Evolutionary conservation across 257 asterid species (phyloP).

Genomic region (Solanum virginianum): DNA sequence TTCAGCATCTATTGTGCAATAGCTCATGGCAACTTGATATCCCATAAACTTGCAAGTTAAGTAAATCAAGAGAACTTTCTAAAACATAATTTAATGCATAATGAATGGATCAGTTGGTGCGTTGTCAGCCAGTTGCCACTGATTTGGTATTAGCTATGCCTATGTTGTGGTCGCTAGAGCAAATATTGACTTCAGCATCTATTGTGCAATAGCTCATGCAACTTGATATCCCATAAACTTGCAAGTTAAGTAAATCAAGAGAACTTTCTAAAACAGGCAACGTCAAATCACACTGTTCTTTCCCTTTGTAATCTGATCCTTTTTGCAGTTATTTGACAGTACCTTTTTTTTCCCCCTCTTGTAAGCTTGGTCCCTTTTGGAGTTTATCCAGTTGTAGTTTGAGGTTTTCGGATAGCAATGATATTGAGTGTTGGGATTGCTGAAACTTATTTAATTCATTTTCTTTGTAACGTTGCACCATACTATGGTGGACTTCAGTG

Average conservation of each 20-base stretch:
- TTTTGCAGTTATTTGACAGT: background rate
- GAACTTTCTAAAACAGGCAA: background rate
- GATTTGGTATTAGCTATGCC: background rate
- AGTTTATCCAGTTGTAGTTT: background rate
- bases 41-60: background rate
- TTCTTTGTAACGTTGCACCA: background rate
- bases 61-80: background rate
- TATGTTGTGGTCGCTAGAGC: background rate
- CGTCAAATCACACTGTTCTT: background rate
- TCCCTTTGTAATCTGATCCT: background rate
- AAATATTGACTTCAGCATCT: background rate
- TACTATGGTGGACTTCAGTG: conserved; percentile 7
- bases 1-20: background rate
- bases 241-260: background rate
- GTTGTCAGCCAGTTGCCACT: background rate
- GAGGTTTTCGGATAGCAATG: background rate
- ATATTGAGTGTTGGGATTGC: background rate
- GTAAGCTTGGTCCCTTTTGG: background rate
- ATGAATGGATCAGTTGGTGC: background rate
- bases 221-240: background rate
- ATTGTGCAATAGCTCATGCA: background rate
- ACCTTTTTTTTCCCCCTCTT: background rate
- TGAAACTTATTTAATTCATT: background rate
- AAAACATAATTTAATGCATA: too few relatives aligned
- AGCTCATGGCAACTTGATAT: background rate